Base-by-base conservation (phyloP, 805 yeast species). In the Candida hungchunana region DNA sequence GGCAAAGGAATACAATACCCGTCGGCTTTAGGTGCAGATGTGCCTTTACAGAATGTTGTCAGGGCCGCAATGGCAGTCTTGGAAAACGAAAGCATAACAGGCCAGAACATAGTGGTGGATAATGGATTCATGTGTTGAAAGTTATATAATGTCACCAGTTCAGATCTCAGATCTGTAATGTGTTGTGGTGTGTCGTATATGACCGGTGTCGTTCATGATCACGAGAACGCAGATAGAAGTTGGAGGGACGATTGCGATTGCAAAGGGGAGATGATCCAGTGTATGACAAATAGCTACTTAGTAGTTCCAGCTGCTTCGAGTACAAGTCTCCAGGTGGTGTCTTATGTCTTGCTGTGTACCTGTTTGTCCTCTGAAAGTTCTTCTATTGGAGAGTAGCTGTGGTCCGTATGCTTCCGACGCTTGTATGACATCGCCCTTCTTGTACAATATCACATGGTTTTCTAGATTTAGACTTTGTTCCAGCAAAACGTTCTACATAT, bases 81-180 rank as follows among this genome's bases (percentile, higher is more conserved):
- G 3, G 41, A 48, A 8, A 48, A 45, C 23, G 46, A 43, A 18
- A 34, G 48, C 12, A 42, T 60, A 9, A 59, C 63, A 2, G 66
- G 64, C 0, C 57, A 58, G 33, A 46, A 48, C 21, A 19, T 61
- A 0, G 51, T 55, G 2, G 42, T 60, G 7, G 65, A 60, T 40
- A 48, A 51, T 29, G 64, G 64, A 3, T 47, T 30, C 21, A 9
- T 48, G 11, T 50, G 55, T 16, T 46, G 26, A 36, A 3, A 13
- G 14, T 18, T 26, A 31, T 15, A 37, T 34, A 10, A 39, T 32
- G 10, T 39, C 39, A 11, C 37, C 32, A 16, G 26, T 23, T 25
- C 43, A 35, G 17, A 34, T 20, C 30, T 33, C 37, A 4, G 39
- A 30, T 25, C 46, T 28, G 26, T 24, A 29, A 11, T 17, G 12